Base-by-base conservation (phyloP, 345 rosid genomes). In the Mercurialis annua region DNA sequence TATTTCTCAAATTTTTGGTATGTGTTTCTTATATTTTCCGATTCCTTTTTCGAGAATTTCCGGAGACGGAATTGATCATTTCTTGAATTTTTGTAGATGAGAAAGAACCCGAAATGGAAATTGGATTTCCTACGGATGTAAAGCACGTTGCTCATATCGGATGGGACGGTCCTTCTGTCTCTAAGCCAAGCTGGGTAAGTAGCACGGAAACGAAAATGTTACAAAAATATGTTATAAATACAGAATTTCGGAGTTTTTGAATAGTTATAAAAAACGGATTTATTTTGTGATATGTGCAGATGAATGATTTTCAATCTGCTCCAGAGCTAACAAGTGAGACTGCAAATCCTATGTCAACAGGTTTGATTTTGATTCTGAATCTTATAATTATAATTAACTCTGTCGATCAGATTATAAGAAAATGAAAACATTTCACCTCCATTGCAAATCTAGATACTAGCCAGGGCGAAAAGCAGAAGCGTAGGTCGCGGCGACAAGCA, bases 131-230 rank as follows among this genome's bases (percentile, higher is more conserved):
- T 17, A 90, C 88, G 40, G 89, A 90, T 79, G 97, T 90, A 59
- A 88, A 86, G 68, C 97, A 88, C 72, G 81, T 90, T 7, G 87
- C 95, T 21, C 95, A 90, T 66, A 81, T 90, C 26, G 97, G 92
- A 67, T 70, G 80, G 71, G 90, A 86, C 23, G 90, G 92, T 65
- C 86, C 90, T 2, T 77, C 83, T 20, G 40, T 80, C 44, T 71
- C 50, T 64, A 4, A 59, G 5, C 95, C 89, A 23, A 88, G 80
- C 79, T 88, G 95, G 97, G 97, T 86, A 81, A 20, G 66, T 0
- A 20, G n/a, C n/a, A n/a, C n/a, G n/a, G n/a, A 1, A 16, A 43
- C 2, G 1, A 8, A n/a, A 34, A 12, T 34, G 10, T 40, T 40
- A 40, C 11, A 40, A 40, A 9, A 3, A 9, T 3, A 3, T 36